Evolutionary conservation across 176 grass and related monocot species (phyloP).

Genomic region (Musa troglodytarum): DNA sequence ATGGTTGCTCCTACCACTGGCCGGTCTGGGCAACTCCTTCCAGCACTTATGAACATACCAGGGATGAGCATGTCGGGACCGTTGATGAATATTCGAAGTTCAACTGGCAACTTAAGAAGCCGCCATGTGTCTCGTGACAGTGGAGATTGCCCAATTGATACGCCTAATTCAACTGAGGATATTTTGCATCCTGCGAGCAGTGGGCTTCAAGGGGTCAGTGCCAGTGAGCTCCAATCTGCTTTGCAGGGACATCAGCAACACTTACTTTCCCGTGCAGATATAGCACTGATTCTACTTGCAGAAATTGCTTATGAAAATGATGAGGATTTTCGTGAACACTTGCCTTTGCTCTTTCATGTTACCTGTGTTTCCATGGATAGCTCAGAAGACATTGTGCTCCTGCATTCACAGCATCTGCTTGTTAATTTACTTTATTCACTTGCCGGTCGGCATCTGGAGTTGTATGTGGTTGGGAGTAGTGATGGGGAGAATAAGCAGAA

Average conservation of each 20-base stretch:
- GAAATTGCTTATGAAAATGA: conserved; percentile 99
- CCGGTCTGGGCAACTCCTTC: conserved; percentile 88
- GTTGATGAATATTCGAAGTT: conserved; percentile 77
- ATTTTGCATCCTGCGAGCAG: conserved; percentile 69
- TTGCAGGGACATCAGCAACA: conserved; percentile 85
- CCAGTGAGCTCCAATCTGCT: conserved; percentile 86
- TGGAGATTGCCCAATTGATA: conserved; percentile 78
- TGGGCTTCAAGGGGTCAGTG: conserved; percentile 71
- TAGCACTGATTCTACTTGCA: conserved; percentile 92
- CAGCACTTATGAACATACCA: conserved; percentile 84
- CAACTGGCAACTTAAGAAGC: conserved; percentile 83
- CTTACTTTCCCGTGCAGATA: conserved; percentile 92
- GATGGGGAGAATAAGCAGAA: conserved; percentile 93
- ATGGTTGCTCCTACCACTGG: conserved; percentile 65
- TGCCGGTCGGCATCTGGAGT: conserved; percentile 68
- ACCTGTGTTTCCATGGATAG: conserved; percentile 99
- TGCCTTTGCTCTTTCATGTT: conserved; percentile 92
- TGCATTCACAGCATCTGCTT: conserved; percentile 95
- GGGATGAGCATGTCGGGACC: conserved; percentile 70
- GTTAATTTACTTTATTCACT: conserved; percentile 95
- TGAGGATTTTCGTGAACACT: conserved; percentile 94
- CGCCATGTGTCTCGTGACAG: conserved; percentile 96
- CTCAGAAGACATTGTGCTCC: conserved; percentile 94
- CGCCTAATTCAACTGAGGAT: conserved; percentile 88
- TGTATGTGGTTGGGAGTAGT: conserved; percentile 73